These are phyloP conservation scores for Fagopyrum tataricum DNA, from an alignment of 148 eudicot species.

Conservation along the genomic window DNA sequence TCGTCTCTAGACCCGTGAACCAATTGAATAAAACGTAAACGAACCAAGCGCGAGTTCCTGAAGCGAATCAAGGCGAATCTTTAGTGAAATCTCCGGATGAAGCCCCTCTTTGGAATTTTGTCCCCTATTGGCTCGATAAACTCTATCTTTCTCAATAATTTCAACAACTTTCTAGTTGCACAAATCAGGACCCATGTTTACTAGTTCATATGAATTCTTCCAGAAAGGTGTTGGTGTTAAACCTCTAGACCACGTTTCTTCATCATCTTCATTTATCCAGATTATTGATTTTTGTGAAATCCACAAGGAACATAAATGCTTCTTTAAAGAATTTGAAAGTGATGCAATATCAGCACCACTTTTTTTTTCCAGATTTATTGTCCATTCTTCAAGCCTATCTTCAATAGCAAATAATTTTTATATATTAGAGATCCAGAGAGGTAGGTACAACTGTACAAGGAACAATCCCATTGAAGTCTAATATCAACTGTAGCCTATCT, in stretches of 20 bases:
- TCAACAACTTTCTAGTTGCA: conserved; percentile 85
- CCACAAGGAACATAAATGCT: conserved; percentile 92
- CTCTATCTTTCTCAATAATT: conserved; percentile 82
- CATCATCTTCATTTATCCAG: conserved; percentile 97
- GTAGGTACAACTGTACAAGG: conserved; percentile 91
- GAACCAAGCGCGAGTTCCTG: no score
- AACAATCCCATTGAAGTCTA: conserved; percentile 59
- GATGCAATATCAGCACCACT: conserved; percentile 92
- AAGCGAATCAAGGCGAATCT: no score
- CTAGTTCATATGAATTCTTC: conserved; percentile 71
- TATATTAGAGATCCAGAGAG: conserved; percentile 75
- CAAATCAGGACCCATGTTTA: conserved; percentile 59
- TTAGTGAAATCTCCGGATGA: no score
- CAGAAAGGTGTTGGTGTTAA: conserved; percentile 74
- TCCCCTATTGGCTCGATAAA: conserved; percentile 75
- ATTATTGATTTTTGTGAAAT: conserved; percentile 79
- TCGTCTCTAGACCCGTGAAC: no score
- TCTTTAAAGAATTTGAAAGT: conserved; percentile 46
- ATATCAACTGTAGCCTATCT: conserved; percentile 15
- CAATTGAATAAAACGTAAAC: no score
- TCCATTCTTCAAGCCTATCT: conserved; percentile 59
- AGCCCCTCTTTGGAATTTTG: no score
- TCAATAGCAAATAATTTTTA: conserved; percentile 68
- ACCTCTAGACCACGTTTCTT: conserved; percentile 97
- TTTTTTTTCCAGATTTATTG: conserved; percentile 46